Percentiles rank a stretch among this genome's conserved stretches.
Evolutionary conservation across 1,284 basidiomycete species (phyloP).

Genomic region (Sporisorium graminicola): DNA sequence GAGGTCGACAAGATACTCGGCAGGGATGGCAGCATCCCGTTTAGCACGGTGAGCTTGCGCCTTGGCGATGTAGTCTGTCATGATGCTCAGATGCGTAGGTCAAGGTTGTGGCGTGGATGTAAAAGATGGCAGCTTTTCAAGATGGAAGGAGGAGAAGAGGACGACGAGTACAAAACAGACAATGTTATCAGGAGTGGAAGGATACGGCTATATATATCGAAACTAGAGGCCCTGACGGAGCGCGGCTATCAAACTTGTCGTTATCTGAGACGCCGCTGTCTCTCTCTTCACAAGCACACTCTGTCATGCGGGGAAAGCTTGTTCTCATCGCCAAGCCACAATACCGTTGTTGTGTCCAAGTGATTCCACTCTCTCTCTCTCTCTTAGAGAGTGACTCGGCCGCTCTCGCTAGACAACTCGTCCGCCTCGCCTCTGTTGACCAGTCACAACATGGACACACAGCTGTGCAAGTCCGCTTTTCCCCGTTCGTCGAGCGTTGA

Average conservation of each 20-base stretch:
- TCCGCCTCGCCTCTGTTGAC: neutral
- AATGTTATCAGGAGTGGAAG: neutral
- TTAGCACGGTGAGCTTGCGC: constrained; percentile 19
- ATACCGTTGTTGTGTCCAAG: too few relatives aligned
- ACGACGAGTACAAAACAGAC: too few relatives aligned
- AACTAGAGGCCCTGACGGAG: too few relatives aligned
- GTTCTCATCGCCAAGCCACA: neutral
- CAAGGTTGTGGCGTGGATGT: neutral
- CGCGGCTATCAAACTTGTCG: neutral
- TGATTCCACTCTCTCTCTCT: too few relatives aligned
- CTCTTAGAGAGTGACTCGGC: too few relatives aligned
- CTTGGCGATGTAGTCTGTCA: constrained; percentile 40
- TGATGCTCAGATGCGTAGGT: constrained; percentile 1
- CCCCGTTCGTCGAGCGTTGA: too few relatives aligned
- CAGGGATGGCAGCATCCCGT: constrained; percentile 42
- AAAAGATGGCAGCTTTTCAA: neutral
- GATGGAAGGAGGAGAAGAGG: neutral
- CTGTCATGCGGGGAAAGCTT: constrained; percentile 4
- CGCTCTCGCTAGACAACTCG: too few relatives aligned
- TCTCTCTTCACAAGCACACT: too few relatives aligned
- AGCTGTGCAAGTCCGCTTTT: neutral
- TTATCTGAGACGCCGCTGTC: too few relatives aligned
- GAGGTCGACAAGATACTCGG: constrained; percentile 27
- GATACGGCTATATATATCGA: neutral
- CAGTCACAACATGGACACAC: neutral